Percentiles rank a stretch among this genome's conserved stretches.
These are phyloP conservation scores for Aegilops bicornis DNA, from an alignment of 176 grass and related monocot species.

Conservation along the genomic window DNA sequence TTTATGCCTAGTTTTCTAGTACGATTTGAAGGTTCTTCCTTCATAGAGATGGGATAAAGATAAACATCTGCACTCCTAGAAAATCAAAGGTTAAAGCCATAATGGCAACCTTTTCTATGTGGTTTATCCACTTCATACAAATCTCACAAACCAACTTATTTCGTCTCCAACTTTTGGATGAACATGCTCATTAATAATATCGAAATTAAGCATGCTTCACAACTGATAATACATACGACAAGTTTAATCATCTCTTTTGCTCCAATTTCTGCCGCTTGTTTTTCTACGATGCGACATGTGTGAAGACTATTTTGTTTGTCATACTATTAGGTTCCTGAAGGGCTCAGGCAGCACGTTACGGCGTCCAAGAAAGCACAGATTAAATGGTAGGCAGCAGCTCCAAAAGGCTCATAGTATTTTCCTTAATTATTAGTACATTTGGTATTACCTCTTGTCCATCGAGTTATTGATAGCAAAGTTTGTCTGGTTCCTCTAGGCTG, in stretches of 20 bases:
- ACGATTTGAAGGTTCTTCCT: not conserved
- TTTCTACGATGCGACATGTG: not conserved
- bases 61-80: not conserved
- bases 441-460: not conserved
- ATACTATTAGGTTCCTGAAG: conserved; percentile 44
- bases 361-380: conserved; percentile 33
- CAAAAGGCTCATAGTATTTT: not conserved
- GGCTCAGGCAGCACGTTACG: conserved; percentile 25
- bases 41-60: not conserved
- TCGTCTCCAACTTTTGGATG: not conserved
- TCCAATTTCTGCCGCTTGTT: not conserved
- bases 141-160: not conserved
- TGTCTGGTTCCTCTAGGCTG: not conserved
- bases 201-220: not conserved
- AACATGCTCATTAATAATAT: not conserved
- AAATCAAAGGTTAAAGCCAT: not conserved
- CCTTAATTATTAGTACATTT: not conserved
- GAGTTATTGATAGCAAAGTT: conserved; percentile 4
- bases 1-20: not conserved
- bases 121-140: not conserved
- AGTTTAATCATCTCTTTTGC: not conserved
- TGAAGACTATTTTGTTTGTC: conserved; percentile 11
- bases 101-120: not conserved
- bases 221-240: not conserved
- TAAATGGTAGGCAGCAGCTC: conserved; percentile 36